phyloP scores from a whole-genome alignment of 2,329 filamentous ascomycete genomes.

The Verticillium zaregamsianum region DNA sequence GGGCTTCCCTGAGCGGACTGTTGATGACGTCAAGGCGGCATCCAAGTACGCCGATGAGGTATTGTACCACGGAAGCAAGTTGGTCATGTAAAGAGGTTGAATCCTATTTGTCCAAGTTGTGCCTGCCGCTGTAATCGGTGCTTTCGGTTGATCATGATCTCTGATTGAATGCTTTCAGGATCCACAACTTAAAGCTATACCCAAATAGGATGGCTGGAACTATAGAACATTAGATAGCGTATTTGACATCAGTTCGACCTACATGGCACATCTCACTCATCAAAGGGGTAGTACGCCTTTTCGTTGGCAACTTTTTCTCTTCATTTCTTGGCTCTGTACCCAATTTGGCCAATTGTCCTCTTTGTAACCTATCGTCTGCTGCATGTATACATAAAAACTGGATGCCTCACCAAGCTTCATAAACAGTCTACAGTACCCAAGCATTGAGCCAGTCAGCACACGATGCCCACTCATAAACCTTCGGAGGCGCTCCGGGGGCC shows the following conservation, averaged over 20 bases:
- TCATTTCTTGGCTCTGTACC: background rate
- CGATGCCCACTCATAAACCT: too few species aligned
- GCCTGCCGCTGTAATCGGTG: too few species aligned
- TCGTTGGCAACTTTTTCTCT: background rate
- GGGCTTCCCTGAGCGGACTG: slow-evolving; percentile 55
- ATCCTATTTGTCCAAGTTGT: background rate
- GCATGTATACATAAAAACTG: background rate
- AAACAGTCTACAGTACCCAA: too few species aligned
- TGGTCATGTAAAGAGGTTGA: slow-evolving; percentile 36
- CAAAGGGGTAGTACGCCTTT: too few species aligned
- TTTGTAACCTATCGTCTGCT: background rate
- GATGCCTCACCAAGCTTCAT: background rate
- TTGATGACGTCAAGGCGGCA: slow-evolving; percentile 20
- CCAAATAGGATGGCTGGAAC: background rate
- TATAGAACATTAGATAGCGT: background rate
- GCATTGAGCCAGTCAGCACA: too few species aligned
- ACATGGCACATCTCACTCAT: background rate
- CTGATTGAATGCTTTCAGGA: background rate
- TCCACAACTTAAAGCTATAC: background rate
- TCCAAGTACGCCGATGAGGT: slow-evolving; percentile 27
- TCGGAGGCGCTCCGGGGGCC: too few species aligned
- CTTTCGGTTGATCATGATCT: background rate
- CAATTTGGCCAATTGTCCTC: background rate
- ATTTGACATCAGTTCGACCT: background rate
- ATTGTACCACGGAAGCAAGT: slow-evolving; percentile 47